Evolutionary conservation across 1,284 basidiomycete species (phyloP).

Genomic region (Heterobasidion annosum): DNA sequence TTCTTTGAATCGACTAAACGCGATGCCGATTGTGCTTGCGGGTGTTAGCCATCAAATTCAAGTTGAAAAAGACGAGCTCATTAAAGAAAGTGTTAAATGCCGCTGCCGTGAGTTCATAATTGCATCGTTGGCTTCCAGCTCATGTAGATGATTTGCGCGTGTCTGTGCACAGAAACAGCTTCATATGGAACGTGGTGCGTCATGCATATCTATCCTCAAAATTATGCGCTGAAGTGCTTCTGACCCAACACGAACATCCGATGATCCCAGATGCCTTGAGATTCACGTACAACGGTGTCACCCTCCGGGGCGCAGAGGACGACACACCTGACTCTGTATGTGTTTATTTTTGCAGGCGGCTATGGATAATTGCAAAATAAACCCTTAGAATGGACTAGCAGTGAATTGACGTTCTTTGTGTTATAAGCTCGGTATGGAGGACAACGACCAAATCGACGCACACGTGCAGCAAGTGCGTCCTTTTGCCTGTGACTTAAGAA

Average conservation of each 20-base stretch:
- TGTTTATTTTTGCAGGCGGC: background rate
- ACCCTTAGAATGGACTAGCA: background rate
- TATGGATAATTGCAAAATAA: background rate
- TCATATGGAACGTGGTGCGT: constrained; percentile 3
- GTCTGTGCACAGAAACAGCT: background rate
- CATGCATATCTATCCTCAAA: background rate
- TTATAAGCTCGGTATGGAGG: constrained; percentile 1
- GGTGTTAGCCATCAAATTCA: background rate
- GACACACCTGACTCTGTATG: constrained; percentile 4
- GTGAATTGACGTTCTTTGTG: background rate
- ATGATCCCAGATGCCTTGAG: background rate
- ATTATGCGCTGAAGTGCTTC: background rate
- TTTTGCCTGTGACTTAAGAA: background rate
- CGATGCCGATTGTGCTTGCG: background rate
- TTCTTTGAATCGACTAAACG: no score
- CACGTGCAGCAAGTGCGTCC: background rate
- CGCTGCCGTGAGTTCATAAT: background rate
- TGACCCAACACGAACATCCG: background rate
- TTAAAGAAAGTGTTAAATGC: constrained; percentile 2
- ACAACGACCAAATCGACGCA: constrained; percentile 1
- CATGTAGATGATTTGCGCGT: background rate
- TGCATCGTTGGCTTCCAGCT: background rate
- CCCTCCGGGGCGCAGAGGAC: constrained; percentile 2
- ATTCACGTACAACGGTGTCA: background rate
- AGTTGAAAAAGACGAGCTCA: background rate